A percentile compares a stretch with the other conserved stretches of the same genome.
Conservation (phyloP, 306 rosid species). For the Nissolia schottii region DNA sequence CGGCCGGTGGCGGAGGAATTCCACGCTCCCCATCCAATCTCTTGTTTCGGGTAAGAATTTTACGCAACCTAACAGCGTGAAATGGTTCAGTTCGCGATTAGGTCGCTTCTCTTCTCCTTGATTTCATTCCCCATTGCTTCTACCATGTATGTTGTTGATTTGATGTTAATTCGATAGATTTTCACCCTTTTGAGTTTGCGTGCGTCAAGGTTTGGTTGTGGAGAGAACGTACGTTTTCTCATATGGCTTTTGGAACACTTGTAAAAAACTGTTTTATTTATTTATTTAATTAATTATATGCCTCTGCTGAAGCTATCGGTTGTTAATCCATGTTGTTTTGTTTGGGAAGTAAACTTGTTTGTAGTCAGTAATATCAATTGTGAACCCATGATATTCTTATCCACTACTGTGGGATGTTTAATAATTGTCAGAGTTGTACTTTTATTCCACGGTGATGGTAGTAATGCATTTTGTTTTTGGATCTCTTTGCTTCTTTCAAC, state of each 20-base stretch:
- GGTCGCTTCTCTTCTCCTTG: conserved; percentile 1
- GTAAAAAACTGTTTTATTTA: background rate
- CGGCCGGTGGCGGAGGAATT: too few species aligned
- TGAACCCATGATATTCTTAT: background rate
- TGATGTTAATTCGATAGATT: background rate
- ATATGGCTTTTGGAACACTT: background rate
- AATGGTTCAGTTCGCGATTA: conserved; percentile 24
- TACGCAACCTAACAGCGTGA: too few species aligned
- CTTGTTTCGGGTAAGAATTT: too few species aligned
- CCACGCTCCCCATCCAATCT: too few species aligned
- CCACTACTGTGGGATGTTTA: background rate
- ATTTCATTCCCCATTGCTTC: background rate
- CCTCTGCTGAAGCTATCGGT: background rate
- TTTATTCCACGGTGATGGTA: background rate
- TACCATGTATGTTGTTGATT: background rate
- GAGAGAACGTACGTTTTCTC: background rate
- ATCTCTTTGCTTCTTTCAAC: background rate
- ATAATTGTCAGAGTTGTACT: background rate
- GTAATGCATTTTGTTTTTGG: background rate
- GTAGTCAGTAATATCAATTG: background rate
- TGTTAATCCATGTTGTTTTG: background rate
- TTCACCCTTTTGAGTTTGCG: background rate
- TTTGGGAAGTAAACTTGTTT: background rate
- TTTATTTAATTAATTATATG: background rate
- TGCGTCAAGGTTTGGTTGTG: conserved; percentile 24